Evolutionary conservation across 345 rosid genomes (phyloP).

Genomic region (Citrus medica): DNA sequence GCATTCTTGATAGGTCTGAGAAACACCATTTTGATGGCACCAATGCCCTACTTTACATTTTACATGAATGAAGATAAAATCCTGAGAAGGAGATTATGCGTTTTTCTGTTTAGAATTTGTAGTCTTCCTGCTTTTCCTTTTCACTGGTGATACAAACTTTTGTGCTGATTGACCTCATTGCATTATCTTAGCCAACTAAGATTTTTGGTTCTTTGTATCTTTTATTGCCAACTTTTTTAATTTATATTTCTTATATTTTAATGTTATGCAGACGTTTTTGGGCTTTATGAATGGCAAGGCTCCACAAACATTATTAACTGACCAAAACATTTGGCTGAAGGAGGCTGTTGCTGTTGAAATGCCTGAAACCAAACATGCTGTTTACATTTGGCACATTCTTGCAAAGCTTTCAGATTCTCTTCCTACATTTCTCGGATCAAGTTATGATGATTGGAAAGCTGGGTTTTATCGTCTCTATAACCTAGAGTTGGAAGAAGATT

Average conservation of each 20-base stretch:
- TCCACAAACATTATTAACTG: constrained; percentile 48
- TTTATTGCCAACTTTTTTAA: not conserved
- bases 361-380: constrained; percentile 49
- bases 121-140: not conserved
- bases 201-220: not conserved
- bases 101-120: not conserved
- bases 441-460: constrained; percentile 51
- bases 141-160: not conserved
- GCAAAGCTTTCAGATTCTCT: constrained; percentile 54
- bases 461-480: constrained; percentile 43
- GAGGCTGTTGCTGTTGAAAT: constrained; percentile 46
- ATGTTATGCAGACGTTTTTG: constrained; percentile 43
- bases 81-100: not conserved
- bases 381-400: constrained; percentile 50
- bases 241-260: not conserved
- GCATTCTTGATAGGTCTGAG: too few species aligned
- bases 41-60: too few species aligned
- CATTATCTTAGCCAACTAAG: not conserved
- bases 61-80: not conserved
- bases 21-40: too few species aligned
- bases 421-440: constrained; percentile 43
- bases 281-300: constrained; percentile 57
- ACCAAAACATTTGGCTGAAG: constrained; percentile 59
- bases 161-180: not conserved
- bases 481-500: constrained; percentile 36